Conservation (phyloP, 1,284 basidiomycete species). For the Naganishia liquefaciens region DNA sequence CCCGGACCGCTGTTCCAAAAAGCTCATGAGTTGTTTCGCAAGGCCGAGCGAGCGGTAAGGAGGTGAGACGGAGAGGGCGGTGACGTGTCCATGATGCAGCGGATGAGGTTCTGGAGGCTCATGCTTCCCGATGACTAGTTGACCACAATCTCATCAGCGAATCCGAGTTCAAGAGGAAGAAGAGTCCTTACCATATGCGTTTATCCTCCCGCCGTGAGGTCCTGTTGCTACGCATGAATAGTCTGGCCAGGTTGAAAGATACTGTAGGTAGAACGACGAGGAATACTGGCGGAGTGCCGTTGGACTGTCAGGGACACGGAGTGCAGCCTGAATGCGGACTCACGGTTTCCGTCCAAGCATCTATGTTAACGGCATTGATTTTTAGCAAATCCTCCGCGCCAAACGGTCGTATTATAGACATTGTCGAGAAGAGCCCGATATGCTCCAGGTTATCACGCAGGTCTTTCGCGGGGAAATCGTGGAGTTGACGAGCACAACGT, state of each 20-base stretch:
- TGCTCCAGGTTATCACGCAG: too few species aligned
- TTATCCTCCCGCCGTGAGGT: conserved; percentile 29
- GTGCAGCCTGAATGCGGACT: conserved; percentile 22
- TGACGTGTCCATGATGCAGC: conserved; percentile 54
- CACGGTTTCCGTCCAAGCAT: conserved; percentile 59
- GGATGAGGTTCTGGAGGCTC: conserved; percentile 51
- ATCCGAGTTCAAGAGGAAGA: background rate
- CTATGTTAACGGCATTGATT: conserved; percentile 58
- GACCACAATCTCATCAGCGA: too few species aligned
- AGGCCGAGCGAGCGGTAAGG: conserved; percentile 48
- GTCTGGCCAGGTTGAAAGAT: conserved; percentile 34
- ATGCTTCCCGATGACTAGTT: conserved; percentile 52
- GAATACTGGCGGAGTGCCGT: conserved; percentile 21
- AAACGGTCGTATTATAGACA: conserved; percentile 57
- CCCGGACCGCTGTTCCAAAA: conserved; percentile 46
- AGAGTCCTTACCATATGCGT: conserved; percentile 28
- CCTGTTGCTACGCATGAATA: conserved; percentile 31
- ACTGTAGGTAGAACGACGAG: conserved; percentile 35
- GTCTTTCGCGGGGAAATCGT: too few species aligned
- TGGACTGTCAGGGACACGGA: background rate
- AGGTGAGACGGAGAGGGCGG: conserved; percentile 52
- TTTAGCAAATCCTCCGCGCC: conserved; percentile 55
- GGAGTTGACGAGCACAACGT: too few species aligned
- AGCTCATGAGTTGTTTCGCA: conserved; percentile 50
- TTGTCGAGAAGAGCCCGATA: conserved; percentile 31